Evolutionary conservation across 108 stramenopile genomes (phyloP).

Genomic region (Fragilaria crotonensis): DNA sequence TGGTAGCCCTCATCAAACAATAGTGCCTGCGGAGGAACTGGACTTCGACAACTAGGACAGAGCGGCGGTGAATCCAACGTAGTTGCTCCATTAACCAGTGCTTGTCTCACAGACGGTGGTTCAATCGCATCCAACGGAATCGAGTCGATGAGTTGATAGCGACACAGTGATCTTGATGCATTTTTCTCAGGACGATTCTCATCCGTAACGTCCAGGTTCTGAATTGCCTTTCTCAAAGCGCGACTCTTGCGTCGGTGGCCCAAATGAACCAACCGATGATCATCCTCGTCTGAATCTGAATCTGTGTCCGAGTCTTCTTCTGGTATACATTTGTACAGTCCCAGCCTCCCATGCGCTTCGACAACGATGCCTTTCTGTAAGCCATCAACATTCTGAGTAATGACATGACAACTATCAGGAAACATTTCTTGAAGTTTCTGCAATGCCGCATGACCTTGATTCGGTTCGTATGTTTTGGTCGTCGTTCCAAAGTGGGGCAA

Average conservation of each 20-base stretch:
- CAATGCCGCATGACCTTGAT: conserved; percentile 72
- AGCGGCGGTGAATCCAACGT: conserved; percentile 16
- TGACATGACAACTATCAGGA: conserved; percentile 21
- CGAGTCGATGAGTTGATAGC: conserved; percentile 18
- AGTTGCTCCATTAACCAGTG: not conserved
- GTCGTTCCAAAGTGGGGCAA: conserved; percentile 33
- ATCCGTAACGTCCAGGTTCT: not conserved
- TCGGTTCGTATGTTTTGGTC: conserved; percentile 33
- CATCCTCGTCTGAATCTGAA: conserved; percentile 45
- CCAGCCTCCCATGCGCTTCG: conserved; percentile 63
- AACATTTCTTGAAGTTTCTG: conserved; percentile 26
- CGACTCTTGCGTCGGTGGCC: conserved; percentile 47
- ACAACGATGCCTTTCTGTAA: conserved; percentile 58
- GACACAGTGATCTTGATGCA: not conserved
- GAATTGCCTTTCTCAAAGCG: not conserved
- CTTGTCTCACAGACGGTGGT: conserved; percentile 10
- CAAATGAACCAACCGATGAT: conserved; percentile 49
- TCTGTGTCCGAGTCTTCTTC: conserved; percentile 62
- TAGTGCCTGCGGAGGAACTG: conserved; percentile 49
- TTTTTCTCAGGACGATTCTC: not conserved
- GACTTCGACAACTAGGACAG: conserved; percentile 45
- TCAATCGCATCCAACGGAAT: conserved; percentile 9
- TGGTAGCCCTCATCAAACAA: conserved; percentile 77
- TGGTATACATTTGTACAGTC: conserved; percentile 66
- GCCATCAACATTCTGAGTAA: conserved; percentile 76